Conservation (phyloP, 768 basidiomycete genomes). For the Kwoniella mangroviensis region DNA sequence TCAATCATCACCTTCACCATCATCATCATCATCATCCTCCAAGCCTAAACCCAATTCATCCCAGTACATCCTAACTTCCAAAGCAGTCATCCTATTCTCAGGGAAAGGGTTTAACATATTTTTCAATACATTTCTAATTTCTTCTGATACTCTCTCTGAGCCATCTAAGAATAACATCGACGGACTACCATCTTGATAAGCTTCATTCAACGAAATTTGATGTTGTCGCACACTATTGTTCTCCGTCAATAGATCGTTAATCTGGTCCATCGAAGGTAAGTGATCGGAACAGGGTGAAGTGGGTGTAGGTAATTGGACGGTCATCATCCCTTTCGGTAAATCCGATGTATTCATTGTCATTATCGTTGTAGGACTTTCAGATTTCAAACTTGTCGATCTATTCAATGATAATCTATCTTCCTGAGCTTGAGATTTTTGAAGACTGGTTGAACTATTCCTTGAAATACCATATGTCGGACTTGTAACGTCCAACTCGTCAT, state of each 20-base stretch:
- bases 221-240: background rate
- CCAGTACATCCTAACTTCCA: conserved; percentile 21
- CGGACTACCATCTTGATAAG: conserved; percentile 39
- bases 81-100: conserved; percentile 35
- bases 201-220: conserved; percentile 6
- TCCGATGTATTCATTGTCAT: background rate
- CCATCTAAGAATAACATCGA: conserved; percentile 45
- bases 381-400: background rate
- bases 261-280: background rate
- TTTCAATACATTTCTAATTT: conserved; percentile 31
- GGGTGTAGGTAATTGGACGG: conserved; percentile 14
- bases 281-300: background rate
- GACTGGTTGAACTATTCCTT: background rate
- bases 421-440: conserved; percentile 9
- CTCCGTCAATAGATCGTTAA: background rate
- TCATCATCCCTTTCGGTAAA: background rate
- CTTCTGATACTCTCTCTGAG: conserved; percentile 27
- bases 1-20: background rate
- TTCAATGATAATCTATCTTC: background rate
- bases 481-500: conserved; percentile 14
- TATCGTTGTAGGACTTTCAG: background rate
- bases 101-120: conserved; percentile 37
- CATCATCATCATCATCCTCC: conserved; percentile 7
- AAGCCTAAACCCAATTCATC: conserved; percentile 22
- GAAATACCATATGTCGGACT: conserved; percentile 16